Evolutionary conservation across 768 basidiomycete species (phyloP).

Genomic region (Zangia roseola): DNA sequence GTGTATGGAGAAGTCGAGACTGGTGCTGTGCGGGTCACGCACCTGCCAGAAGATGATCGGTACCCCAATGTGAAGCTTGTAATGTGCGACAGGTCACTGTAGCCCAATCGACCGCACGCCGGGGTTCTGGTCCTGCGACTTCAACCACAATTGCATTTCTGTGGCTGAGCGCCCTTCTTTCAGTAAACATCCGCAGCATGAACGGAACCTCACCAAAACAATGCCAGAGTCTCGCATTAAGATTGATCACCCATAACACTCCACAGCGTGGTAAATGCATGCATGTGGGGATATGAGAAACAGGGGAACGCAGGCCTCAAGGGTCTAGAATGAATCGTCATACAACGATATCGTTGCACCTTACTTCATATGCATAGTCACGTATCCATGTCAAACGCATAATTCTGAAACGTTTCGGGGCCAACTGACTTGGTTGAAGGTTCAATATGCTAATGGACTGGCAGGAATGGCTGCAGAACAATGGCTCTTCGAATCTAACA

Average conservation of each 20-base stretch:
- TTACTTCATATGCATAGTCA: neutral
- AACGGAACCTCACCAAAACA: conserved; percentile 1
- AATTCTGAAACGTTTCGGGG: conserved; percentile 18
- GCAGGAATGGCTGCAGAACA: conserved; percentile 15
- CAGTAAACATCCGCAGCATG: conserved; percentile 3
- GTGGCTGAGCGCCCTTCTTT: too few relatives aligned
- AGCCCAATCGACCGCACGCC: too few relatives aligned
- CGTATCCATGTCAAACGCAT: conserved; percentile 9
- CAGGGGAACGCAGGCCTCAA: conserved; percentile 1
- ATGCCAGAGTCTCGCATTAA: neutral
- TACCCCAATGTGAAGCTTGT: too few relatives aligned
- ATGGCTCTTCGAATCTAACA: neutral
- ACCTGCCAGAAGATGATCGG: too few relatives aligned
- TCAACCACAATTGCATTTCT: too few relatives aligned
- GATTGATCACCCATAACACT: neutral
- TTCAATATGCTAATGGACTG: too few relatives aligned
- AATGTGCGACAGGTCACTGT: too few relatives aligned
- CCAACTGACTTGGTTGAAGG: too few relatives aligned
- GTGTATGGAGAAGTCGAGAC: too few relatives aligned
- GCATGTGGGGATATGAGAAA: conserved; percentile 1
- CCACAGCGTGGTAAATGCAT: conserved; percentile 1
- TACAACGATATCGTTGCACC: conserved; percentile 14
- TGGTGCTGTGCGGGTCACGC: too few relatives aligned
- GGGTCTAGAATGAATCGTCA: conserved; percentile 7
- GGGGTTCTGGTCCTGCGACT: too few relatives aligned